Conservation (phyloP, 2,329 filamentous ascomycete species). For the Dryadomyces quercivorus region DNA sequence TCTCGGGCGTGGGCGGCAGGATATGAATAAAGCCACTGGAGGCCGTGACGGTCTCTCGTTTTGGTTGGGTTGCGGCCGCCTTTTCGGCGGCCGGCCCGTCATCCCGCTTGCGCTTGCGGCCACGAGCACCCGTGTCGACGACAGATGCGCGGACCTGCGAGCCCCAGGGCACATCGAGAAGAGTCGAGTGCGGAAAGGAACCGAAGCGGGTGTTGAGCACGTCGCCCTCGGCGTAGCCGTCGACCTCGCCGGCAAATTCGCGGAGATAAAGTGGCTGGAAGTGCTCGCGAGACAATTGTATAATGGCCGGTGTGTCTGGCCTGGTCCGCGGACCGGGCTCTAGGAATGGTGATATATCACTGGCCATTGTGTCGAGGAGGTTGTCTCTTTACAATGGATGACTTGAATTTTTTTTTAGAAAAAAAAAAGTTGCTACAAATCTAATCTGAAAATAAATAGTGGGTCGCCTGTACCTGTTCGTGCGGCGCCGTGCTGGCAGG, state of each 20-base stretch:
- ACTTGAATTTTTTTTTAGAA: not conserved
- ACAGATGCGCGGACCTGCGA: constrained; percentile 81
- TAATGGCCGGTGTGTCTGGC: constrained; percentile 60
- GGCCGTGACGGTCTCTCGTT: constrained; percentile 20
- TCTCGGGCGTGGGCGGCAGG: constrained; percentile 65
- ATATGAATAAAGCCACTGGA: constrained; percentile 65
- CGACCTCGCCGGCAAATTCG: constrained; percentile 44
- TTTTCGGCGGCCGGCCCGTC: constrained; percentile 8
- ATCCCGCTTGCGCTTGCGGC: constrained; percentile 47
- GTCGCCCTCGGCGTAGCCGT: constrained; percentile 64
- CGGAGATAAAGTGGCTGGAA: constrained; percentile 64
- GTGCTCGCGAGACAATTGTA: constrained; percentile 81
- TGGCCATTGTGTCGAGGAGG: constrained; percentile 7
- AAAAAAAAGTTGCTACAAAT: not conserved
- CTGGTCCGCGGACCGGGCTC: constrained; percentile 51
- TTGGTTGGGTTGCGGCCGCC: not conserved
- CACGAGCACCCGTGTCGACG: constrained; percentile 84
- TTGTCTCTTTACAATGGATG: too few relatives aligned
- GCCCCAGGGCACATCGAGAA: constrained; percentile 75
- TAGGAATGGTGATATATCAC: constrained; percentile 59
- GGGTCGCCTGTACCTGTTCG: not conserved
- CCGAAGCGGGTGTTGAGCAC: constrained; percentile 90
- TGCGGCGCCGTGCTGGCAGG: too few relatives aligned
- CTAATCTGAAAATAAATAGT: not conserved
- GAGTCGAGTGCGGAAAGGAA: constrained; percentile 70